Evolutionary conservation across 176 grass and related monocot genomes (phyloP).

Genomic region (Cenchrus americanus): DNA sequence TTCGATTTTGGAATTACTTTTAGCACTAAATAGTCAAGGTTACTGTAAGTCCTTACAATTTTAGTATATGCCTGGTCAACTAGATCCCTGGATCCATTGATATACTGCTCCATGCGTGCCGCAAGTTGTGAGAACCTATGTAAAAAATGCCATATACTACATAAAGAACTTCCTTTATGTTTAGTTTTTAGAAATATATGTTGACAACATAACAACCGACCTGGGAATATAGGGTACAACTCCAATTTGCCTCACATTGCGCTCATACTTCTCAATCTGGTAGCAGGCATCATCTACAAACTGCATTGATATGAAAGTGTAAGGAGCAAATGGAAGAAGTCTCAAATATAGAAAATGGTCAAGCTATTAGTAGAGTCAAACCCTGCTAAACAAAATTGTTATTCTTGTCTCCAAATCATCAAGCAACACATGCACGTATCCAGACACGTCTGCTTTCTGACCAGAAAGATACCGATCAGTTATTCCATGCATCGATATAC

Average conservation of each 20-base stretch:
- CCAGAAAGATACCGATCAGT: conserved; percentile 89
- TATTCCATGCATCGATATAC: conserved; percentile 93
- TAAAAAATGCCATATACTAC: conserved; percentile 28
- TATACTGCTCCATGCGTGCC: conserved; percentile 86
- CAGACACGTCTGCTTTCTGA: conserved; percentile 84
- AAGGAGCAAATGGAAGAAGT: conserved; percentile 23
- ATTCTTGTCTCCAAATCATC: conserved; percentile 84
- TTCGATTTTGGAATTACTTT: conserved; percentile 2
- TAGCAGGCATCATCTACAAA: conserved; percentile 94
- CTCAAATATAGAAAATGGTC: neutral
- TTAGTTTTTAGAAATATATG: conserved; percentile 12
- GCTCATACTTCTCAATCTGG: conserved; percentile 92
- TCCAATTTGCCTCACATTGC: conserved; percentile 69
- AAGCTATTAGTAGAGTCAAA: conserved; percentile 43
- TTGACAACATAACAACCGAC: conserved; percentile 41
- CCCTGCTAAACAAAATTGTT: conserved; percentile 76
- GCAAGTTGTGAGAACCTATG: conserved; percentile 86
- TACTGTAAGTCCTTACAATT: conserved; percentile 61
- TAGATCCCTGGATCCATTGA: conserved; percentile 90
- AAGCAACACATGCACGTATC: conserved; percentile 84
- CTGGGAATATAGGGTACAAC: conserved; percentile 89
- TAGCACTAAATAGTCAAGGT: neutral
- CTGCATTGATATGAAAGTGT: conserved; percentile 44
- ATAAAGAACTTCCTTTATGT: neutral
- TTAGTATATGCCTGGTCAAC: conserved; percentile 92